Conservation (phyloP, 2,329 filamentous ascomycete genomes). For the Ambrosiella cleistominuta region DNA sequence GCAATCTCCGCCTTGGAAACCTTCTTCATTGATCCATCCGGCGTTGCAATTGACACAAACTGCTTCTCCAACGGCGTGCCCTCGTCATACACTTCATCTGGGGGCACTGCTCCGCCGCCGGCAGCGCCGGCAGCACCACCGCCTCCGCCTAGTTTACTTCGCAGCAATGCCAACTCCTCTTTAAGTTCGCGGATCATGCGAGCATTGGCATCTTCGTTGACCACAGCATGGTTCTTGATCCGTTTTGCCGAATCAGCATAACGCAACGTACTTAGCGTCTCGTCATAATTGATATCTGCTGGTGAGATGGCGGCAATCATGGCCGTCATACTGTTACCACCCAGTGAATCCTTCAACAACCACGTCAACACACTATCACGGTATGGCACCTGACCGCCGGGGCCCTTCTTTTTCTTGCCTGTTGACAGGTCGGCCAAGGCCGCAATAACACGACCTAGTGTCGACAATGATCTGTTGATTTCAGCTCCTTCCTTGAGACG, state of each 20-base stretch:
- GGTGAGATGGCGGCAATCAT: slow-evolving; percentile 99
- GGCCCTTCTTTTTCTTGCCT: slow-evolving; percentile 64
- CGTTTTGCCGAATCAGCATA: slow-evolving; percentile 96
- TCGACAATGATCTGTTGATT: slow-evolving; percentile 93
- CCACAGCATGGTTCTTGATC: slow-evolving; percentile 98
- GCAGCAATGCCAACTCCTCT: slow-evolving; percentile 72
- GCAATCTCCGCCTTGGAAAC: slow-evolving; percentile 97
- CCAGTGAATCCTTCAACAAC: slow-evolving; percentile 89
- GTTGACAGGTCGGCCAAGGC: slow-evolving; percentile 80
- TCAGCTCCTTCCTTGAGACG: slow-evolving; percentile 94
- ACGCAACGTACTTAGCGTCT: slow-evolving; percentile 84
- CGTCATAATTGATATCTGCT: slow-evolving; percentile 97
- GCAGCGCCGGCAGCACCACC: slow-evolving; percentile 25
- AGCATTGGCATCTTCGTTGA: slow-evolving; percentile 97
- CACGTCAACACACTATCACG: slow-evolving; percentile 93
- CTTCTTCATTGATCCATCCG: slow-evolving; percentile 78
- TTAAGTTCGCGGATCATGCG: slow-evolving; percentile 98
- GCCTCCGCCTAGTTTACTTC: slow-evolving; percentile 57
- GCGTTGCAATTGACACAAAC: slow-evolving; percentile 78
- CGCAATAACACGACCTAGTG: slow-evolving; percentile 90
- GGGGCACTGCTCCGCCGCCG: slow-evolving; percentile 34
- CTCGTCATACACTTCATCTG: slow-evolving; percentile 75
- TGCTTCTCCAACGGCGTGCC: slow-evolving; percentile 89
- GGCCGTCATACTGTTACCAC: slow-evolving; percentile 97
- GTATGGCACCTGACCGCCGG: slow-evolving; percentile 69